These are phyloP conservation scores for Gossypium laxum DNA, from an alignment of 441 rosid genomes.

Conservation along the genomic window DNA sequence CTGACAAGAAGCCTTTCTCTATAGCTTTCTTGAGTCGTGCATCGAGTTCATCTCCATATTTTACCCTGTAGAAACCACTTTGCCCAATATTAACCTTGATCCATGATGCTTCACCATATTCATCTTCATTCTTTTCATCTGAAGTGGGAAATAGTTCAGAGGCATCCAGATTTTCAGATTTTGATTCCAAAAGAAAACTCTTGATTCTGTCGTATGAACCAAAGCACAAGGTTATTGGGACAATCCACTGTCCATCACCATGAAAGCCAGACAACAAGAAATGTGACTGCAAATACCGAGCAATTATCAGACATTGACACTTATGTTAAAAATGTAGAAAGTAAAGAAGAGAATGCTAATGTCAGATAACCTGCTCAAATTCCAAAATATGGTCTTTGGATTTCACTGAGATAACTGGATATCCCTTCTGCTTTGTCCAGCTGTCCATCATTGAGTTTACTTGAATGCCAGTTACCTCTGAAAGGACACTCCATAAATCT, in stretches of 20 bases:
- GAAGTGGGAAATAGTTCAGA: neutral
- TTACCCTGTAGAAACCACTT: slow-evolving; percentile 85
- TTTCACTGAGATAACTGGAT: slow-evolving; percentile 74
- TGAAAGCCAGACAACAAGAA: slow-evolving; percentile 65
- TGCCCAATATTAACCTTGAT: slow-evolving; percentile 69
- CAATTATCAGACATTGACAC: neutral
- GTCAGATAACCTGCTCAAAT: slow-evolving; percentile 61
- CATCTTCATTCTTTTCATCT: slow-evolving; percentile 12
- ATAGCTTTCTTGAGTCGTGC: slow-evolving; percentile 63
- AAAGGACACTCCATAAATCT: slow-evolving; percentile 81
- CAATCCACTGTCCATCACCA: slow-evolving; percentile 90
- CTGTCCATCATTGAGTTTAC: slow-evolving; percentile 79
- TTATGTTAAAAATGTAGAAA: neutral
- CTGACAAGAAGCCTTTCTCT: slow-evolving; percentile 45
- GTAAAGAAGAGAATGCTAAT: neutral
- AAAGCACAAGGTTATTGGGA: slow-evolving; percentile 70
- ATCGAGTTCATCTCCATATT: slow-evolving; percentile 65
- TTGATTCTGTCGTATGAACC: slow-evolving; percentile 59
- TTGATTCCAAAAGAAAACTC: slow-evolving; percentile 59
- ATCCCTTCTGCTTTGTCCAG: slow-evolving; percentile 86
- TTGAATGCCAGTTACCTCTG: slow-evolving; percentile 70
- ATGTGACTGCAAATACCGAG: slow-evolving; percentile 44
- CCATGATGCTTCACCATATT: slow-evolving; percentile 33
- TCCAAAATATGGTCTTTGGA: slow-evolving; percentile 54
- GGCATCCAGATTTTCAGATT: slow-evolving; percentile 40